Evolutionary conservation across 208 protist genomes (phyloP).

Genomic region (Leishmania lainsoni): DNA sequence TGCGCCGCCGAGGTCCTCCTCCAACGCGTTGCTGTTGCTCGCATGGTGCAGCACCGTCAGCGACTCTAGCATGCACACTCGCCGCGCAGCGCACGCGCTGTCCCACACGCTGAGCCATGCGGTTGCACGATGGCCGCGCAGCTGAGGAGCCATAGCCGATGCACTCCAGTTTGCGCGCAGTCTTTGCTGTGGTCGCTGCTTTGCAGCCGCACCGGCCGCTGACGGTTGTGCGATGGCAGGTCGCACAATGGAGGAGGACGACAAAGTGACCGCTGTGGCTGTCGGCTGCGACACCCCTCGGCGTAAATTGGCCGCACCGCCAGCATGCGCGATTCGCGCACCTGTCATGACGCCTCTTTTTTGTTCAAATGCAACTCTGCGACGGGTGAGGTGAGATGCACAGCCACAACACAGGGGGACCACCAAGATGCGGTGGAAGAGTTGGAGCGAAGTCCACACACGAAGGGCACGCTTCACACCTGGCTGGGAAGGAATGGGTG

Average conservation of each 20-base stretch:
- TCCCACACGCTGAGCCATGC: conserved; percentile 79
- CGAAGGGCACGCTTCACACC: neutral
- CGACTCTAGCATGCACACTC: conserved; percentile 65
- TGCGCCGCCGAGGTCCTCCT: conserved; percentile 73
- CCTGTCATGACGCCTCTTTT: neutral
- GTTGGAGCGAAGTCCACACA: neutral
- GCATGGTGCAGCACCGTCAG: conserved; percentile 65
- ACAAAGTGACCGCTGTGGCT: neutral
- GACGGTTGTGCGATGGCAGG: neutral
- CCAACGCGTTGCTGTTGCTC: conserved; percentile 66
- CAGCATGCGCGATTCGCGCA: neutral
- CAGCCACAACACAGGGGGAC: neutral
- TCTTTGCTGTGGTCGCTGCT: neutral
- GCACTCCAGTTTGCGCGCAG: conserved; percentile 14
- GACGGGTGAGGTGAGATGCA: neutral
- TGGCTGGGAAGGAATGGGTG: neutral
- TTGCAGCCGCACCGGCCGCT: neutral
- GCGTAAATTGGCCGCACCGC: neutral
- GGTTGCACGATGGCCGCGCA: conserved; percentile 56
- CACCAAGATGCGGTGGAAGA: neutral
- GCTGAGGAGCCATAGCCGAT: conserved; percentile 27
- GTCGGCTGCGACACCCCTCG: neutral
- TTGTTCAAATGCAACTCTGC: neutral
- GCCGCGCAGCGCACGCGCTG: conserved; percentile 37
- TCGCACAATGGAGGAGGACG: neutral